phyloP scores from a whole-genome alignment of 1,284 basidiomycete genomes.

The Irpex sp. region DNA sequence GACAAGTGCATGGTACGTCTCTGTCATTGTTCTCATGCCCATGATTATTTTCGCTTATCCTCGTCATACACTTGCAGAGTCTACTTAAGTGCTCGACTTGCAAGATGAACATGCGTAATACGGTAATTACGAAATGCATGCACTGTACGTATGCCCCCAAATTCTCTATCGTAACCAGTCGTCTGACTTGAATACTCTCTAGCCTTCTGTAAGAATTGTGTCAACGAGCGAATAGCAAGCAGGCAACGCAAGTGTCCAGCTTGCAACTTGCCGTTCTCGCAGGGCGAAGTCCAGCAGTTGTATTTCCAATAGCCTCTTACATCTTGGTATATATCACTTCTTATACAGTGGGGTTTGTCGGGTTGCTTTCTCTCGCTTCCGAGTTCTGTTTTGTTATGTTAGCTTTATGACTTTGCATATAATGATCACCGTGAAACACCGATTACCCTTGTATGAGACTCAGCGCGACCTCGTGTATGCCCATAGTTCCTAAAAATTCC shows the following conservation, averaged over 20 bases:
- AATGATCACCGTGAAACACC: background rate
- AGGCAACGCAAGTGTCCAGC: slow-evolving; percentile 96
- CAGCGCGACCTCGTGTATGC: too few species aligned
- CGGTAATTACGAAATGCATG: slow-evolving; percentile 91
- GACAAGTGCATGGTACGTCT: slow-evolving; percentile 65
- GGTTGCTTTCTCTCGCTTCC: background rate
- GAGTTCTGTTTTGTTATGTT: background rate
- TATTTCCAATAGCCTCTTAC: slow-evolving; percentile 68
- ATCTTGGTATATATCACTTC: slow-evolving; percentile 7
- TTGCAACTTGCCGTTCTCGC: slow-evolving; percentile 83
- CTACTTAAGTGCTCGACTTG: slow-evolving; percentile 93
- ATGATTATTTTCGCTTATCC: background rate
- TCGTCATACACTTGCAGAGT: slow-evolving; percentile 44
- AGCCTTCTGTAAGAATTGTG: slow-evolving; percentile 90
- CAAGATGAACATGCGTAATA: slow-evolving; percentile 78
- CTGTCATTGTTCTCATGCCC: background rate
- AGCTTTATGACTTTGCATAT: background rate
- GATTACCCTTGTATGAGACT: too few species aligned
- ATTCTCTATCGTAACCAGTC: too few species aligned
- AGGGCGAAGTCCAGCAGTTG: slow-evolving; percentile 82
- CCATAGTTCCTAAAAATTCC: too few species aligned
- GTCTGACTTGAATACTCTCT: slow-evolving; percentile 3
- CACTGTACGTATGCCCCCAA: slow-evolving; percentile 64
- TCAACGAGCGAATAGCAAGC: slow-evolving; percentile 85
- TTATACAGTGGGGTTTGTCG: background rate